These are phyloP conservation scores for Nidularia sp. DNA, from an alignment of 768 basidiomycete species.

Conservation along the genomic window DNA sequence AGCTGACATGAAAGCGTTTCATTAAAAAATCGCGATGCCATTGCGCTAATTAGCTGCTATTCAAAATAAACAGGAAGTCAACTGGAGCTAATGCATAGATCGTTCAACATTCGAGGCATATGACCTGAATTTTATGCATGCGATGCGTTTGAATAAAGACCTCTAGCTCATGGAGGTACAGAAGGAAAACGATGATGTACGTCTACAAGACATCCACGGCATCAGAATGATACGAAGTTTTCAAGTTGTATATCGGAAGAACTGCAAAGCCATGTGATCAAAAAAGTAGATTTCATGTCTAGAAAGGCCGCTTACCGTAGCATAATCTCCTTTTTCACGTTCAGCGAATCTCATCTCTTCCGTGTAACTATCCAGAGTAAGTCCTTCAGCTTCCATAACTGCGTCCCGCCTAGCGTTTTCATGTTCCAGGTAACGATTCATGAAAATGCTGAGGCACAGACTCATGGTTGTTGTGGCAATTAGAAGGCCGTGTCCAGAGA, in stretches of 20 bases:
- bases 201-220: too few relatives aligned
- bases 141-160: too few relatives aligned
- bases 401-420: constrained; percentile 23
- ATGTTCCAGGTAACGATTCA: constrained; percentile 19
- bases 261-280: constrained; percentile 8
- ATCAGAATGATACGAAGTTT: too few relatives aligned
- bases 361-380: constrained; percentile 20
- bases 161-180: too few relatives aligned
- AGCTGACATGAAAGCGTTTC: too few relatives aligned
- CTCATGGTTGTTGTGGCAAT: constrained; percentile 24
- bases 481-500: constrained; percentile 23
- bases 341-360: constrained; percentile 22
- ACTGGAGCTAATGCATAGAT: too few relatives aligned
- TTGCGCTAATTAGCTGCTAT: too few relatives aligned
- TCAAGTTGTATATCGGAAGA: constrained; percentile 22
- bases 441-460: constrained; percentile 14
- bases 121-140: too few relatives aligned
- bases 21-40: too few relatives aligned
- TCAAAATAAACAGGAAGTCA: too few relatives aligned
- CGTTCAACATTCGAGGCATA: too few relatives aligned
- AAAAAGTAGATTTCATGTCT: not conserved
- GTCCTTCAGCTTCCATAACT: constrained; percentile 13
- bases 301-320: constrained; percentile 15
- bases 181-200: not conserved
- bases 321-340: constrained; percentile 24